Evolutionary conservation across 2,329 filamentous ascomycete species (phyloP).

Genomic region (Paraphaeosphaeria minitans): DNA sequence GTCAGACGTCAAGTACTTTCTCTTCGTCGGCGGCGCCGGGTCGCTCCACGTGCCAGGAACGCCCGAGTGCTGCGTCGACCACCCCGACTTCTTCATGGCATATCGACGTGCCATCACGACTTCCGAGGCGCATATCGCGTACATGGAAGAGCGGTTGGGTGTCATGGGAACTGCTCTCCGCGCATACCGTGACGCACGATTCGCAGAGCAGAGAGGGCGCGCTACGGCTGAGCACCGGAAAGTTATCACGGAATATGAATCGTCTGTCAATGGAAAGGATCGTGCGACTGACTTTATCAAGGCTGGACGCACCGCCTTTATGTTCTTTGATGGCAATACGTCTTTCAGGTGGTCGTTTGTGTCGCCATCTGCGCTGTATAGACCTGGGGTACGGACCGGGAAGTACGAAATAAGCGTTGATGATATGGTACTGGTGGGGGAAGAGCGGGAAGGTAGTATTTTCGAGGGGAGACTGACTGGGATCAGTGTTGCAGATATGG

Average conservation of each 20-base stretch:
- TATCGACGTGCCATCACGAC: slow-evolving; percentile 43
- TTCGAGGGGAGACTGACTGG: slow-evolving; percentile 41
- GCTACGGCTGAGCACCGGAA: slow-evolving; percentile 23
- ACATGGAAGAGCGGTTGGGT: slow-evolving; percentile 44
- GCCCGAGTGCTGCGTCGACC: slow-evolving; percentile 30
- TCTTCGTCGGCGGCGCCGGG: slow-evolving; percentile 44
- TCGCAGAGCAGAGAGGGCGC: slow-evolving; percentile 21
- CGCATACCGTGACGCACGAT: slow-evolving; percentile 33
- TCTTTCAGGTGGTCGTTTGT: slow-evolving; percentile 44
- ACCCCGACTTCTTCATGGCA: slow-evolving; percentile 42
- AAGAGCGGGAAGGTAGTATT: slow-evolving; percentile 27
- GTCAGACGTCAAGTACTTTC: slow-evolving; percentile 35
- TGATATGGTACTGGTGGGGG: slow-evolving; percentile 37
- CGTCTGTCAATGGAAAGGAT: slow-evolving; percentile 28
- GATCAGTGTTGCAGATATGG: slow-evolving; percentile 43
- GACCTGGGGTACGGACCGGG: slow-evolving; percentile 40
- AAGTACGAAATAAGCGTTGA: slow-evolving; percentile 40
- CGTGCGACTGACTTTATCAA: slow-evolving; percentile 38
- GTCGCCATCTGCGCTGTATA: slow-evolving; percentile 39
- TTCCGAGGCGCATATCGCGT: slow-evolving; percentile 40
- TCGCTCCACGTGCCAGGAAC: slow-evolving; percentile 37
- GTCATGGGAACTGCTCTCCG: slow-evolving; percentile 34
- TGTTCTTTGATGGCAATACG: slow-evolving; percentile 45
- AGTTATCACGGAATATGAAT: slow-evolving; percentile 32
- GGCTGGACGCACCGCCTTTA: slow-evolving; percentile 40